Percentiles rank a stretch among this genome's conserved stretches.
phyloP scores from a whole-genome alignment of 768 basidiomycete genomes.

The Strobilomyces dryophilus region DNA sequence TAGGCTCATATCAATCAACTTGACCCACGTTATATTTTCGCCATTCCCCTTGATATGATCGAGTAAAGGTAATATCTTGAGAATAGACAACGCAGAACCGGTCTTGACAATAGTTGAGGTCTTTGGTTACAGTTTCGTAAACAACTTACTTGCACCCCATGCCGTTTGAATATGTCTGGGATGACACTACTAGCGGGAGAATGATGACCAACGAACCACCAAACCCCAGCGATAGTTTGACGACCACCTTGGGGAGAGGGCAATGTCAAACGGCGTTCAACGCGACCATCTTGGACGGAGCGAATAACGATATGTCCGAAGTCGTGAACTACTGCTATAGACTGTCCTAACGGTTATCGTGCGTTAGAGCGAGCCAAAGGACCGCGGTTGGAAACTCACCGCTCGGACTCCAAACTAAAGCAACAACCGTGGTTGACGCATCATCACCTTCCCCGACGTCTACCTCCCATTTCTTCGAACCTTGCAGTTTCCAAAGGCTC shows the following conservation, averaged over 20 bases:
- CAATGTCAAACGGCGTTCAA: constrained; percentile 46
- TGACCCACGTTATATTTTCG: constrained; percentile 58
- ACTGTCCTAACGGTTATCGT: constrained; percentile 46
- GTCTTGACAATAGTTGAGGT: constrained; percentile 42
- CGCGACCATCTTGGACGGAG: constrained; percentile 73
- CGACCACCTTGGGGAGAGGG: constrained; percentile 11
- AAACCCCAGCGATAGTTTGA: constrained; percentile 46
- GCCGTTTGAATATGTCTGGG: constrained; percentile 74
- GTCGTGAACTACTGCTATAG: constrained; percentile 66
- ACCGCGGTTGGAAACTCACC: constrained; percentile 39
- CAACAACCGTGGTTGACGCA: constrained; percentile 45
- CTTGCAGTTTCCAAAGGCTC: constrained; percentile 78
- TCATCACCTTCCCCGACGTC: constrained; percentile 52
- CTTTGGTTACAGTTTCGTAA: neutral
- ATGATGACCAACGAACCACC: constrained; percentile 67
- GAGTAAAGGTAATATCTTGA: constrained; percentile 65
- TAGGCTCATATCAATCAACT: constrained; percentile 4
- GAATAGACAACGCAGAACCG: constrained; percentile 70
- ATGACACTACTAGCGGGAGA: constrained; percentile 39
- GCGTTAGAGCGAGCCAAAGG: neutral
- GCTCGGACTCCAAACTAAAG: constrained; percentile 78
- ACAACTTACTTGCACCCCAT: constrained; percentile 54
- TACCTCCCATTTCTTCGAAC: constrained; percentile 79
- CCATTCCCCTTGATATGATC: constrained; percentile 67
- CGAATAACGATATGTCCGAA: constrained; percentile 67